Evolutionary conservation across 805 yeast genomes (phyloP), one percentile per base, ranked within the genome.

Genomic region (Yamadazyma akitaensis): DNA sequence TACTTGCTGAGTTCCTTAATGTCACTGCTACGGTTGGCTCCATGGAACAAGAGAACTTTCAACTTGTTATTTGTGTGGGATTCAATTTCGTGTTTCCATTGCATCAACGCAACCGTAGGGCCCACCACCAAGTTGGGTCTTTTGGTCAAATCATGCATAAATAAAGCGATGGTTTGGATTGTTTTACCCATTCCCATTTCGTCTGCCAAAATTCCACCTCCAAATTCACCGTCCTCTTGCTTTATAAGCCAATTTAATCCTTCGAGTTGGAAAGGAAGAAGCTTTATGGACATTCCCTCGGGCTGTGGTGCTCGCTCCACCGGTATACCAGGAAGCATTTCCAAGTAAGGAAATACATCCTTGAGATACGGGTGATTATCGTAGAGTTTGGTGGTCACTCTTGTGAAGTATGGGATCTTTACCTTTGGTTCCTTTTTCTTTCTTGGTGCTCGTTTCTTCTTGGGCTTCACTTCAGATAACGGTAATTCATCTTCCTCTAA

Each of bases 121-220:
- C 97, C 98, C 16, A 94, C 86, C 5, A 94, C 98, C 50, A 94
- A 68, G 53, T 84, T 88, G 9, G 97, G 97, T 10, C 80, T 69
- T 53, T 81, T 83, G 0, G 70, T 58, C 42, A 75, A 61, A 62
- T 89, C 95, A 40, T 75, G 64, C 81, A 91, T 80, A 59, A 94
- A 79, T 38, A 94, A 67, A 0, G 95, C 94, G 51, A 94, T 92
- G 33, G 96, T 92, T 67, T 94, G 99, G 42, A 94, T 91, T 0
- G 99, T 94, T 59, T 94, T 94, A 52, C 99, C 99, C 98, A 94
- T 92, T 32, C 99, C 99, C 99, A 94, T 94, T 66, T 94, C 99
- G 70, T 94, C 99, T 5, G 99, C 98, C 40, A 94, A 70, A 9
- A 94, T 84, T 13, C 98, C 99, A 21, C 99, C 99, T 13, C 78